A percentile compares a stretch with the other conserved stretches of the same genome.
Conservation (phyloP, 2,329 filamentous ascomycete genomes). For the Tolypocladium tropicale region DNA sequence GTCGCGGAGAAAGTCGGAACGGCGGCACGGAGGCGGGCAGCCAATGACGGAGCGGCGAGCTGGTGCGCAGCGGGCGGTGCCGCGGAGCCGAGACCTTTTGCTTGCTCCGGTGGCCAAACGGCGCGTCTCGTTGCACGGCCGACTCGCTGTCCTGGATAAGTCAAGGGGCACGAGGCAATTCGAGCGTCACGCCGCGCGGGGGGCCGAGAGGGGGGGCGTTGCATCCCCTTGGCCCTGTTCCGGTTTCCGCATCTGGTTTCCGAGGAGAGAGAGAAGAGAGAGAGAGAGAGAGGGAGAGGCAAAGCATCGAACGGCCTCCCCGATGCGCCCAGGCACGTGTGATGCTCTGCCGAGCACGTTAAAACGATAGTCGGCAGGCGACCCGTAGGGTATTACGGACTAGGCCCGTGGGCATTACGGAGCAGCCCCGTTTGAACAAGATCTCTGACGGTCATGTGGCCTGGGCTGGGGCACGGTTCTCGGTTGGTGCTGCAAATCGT, state of each 20-base stretch:
- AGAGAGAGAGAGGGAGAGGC: too few relatives aligned
- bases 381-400: not conserved
- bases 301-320: not conserved
- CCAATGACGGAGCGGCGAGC: slow-evolving; percentile 5
- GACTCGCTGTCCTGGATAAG: too few relatives aligned
- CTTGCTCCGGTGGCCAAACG: not conserved
- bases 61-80: slow-evolving; percentile 2
- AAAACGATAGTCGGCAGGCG: too few relatives aligned
- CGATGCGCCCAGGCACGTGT: not conserved
- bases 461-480: not conserved
- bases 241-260: not conserved
- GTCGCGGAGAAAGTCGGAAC: slow-evolving; percentile 10
- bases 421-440: not conserved
- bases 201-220: too few relatives aligned
- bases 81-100: slow-evolving; percentile 10
- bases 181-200: not conserved
- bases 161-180: not conserved
- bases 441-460: slow-evolving; percentile 4
- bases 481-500: not conserved
- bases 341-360: not conserved
- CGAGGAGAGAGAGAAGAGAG: too few relatives aligned
- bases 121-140: too few relatives aligned
- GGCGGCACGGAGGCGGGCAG: not conserved
- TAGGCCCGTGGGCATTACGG: not conserved
- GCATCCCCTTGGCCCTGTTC: not conserved